Evolutionary conservation across 129 eudicot species (phyloP).

Genomic region (Flaveria trinervia): DNA sequence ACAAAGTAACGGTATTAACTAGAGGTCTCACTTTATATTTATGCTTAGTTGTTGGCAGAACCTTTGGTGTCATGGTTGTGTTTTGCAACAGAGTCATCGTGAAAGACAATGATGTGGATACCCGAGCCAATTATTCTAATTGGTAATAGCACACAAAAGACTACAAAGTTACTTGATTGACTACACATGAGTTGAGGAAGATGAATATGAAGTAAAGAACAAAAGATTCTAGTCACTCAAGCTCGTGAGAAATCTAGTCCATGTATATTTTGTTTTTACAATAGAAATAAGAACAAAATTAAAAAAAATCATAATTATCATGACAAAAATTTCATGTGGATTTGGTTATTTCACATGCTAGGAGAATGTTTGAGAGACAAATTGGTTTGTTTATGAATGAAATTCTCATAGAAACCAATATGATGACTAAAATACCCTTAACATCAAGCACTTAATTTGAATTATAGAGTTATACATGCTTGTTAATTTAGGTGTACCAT

Average conservation of each 20-base stretch:
- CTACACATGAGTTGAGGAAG: neutral
- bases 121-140: neutral
- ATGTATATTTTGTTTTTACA: neutral
- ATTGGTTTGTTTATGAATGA: too few species aligned
- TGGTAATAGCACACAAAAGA: neutral
- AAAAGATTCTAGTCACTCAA: too few species aligned
- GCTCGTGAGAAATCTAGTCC: neutral
- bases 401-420: too few species aligned
- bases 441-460: too few species aligned
- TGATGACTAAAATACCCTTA: too few species aligned
- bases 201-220: neutral
- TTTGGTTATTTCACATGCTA: neutral
- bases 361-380: neutral
- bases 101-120: neutral
- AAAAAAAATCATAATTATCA: neutral
- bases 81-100: neutral
- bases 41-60: neutral
- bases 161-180: neutral
- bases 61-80: neutral
- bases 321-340: too few species aligned
- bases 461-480: too few species aligned
- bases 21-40: neutral
- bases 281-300: too few species aligned
- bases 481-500: too few species aligned
- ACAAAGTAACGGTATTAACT: neutral